phyloP scores from a whole-genome alignment of 495 filamentous ascomycete genomes.

The Hyaloscypha bicolor region DNA sequence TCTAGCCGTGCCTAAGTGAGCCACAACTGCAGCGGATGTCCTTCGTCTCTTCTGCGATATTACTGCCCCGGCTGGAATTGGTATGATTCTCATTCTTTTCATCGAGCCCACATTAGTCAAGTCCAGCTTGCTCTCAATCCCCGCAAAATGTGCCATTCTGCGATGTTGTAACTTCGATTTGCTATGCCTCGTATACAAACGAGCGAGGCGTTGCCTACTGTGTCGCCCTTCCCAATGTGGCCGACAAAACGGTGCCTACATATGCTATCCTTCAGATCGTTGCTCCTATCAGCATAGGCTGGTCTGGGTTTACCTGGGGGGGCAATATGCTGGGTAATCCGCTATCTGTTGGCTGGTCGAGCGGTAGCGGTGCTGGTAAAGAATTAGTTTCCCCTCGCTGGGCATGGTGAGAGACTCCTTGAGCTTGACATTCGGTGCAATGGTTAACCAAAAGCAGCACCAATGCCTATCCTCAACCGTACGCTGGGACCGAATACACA shows the following conservation, averaged over 20 bases:
- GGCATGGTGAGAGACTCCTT: neutral
- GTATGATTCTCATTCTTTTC: neutral
- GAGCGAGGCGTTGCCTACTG: neutral
- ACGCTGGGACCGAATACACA: neutral
- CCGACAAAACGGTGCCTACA: neutral
- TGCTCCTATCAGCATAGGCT: constrained; percentile 34
- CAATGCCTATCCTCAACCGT: neutral
- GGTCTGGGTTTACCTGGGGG: constrained; percentile 35
- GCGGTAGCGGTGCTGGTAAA: constrained; percentile 31
- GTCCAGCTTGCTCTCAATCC: neutral
- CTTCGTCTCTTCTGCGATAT: neutral
- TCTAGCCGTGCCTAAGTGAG: neutral
- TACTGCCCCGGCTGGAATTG: neutral
- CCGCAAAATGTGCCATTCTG: neutral
- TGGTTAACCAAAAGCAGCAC: too few species aligned
- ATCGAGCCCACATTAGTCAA: neutral
- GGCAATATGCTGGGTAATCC: constrained; percentile 41
- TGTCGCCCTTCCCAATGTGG: neutral
- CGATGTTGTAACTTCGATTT: neutral
- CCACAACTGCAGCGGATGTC: neutral
- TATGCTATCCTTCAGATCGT: constrained; percentile 27
- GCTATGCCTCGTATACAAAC: constrained; percentile 1
- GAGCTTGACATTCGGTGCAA: too few species aligned
- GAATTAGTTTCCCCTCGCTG: neutral
- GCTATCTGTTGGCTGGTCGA: constrained; percentile 41